Conservation (phyloP, 768 basidiomycete species). For the Podaxis sp. region DNA sequence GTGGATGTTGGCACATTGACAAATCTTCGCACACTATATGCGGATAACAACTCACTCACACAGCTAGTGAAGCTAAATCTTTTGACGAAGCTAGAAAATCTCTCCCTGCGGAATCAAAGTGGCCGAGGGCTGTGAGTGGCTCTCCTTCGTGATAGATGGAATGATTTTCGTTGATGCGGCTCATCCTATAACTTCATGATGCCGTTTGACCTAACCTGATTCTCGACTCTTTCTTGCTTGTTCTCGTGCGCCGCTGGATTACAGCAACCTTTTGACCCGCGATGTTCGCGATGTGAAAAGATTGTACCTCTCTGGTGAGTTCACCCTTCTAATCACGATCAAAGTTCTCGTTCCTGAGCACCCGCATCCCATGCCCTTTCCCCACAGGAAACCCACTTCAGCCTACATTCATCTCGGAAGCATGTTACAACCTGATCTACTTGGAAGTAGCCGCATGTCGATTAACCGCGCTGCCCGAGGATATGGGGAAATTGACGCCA, state of each 20-base stretch:
- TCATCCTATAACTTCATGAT: constrained; percentile 14
- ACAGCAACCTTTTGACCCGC: constrained; percentile 48
- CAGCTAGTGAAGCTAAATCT: constrained; percentile 51
- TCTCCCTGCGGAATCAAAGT: constrained; percentile 89
- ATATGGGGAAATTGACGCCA: constrained; percentile 65
- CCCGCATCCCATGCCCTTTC: constrained; percentile 14
- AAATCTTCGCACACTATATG: constrained; percentile 85
- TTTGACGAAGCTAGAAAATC: constrained; percentile 76
- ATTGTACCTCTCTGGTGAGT: constrained; percentile 90
- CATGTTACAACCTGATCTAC: constrained; percentile 89
- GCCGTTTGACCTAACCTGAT: constrained; percentile 3
- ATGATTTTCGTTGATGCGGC: constrained; percentile 18
- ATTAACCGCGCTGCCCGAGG: constrained; percentile 68
- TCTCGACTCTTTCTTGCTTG: constrained; percentile 10
- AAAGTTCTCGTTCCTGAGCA: constrained; percentile 13
- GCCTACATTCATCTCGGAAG: constrained; percentile 58
- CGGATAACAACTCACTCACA: constrained; percentile 77
- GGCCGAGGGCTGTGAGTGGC: constrained; percentile 69
- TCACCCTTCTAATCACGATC: constrained; percentile 14
- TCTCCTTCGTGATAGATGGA: constrained; percentile 22
- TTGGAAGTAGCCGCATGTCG: constrained; percentile 89
- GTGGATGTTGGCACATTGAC: constrained; percentile 64
- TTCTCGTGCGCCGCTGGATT: constrained; percentile 10
- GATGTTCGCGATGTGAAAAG: constrained; percentile 92
- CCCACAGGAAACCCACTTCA: constrained; percentile 68